Percentiles rank a stretch among this genome's conserved stretches.
phyloP scores from a whole-genome alignment of 75 land plant genomes.

The Cryptomeria japonica region DNA sequence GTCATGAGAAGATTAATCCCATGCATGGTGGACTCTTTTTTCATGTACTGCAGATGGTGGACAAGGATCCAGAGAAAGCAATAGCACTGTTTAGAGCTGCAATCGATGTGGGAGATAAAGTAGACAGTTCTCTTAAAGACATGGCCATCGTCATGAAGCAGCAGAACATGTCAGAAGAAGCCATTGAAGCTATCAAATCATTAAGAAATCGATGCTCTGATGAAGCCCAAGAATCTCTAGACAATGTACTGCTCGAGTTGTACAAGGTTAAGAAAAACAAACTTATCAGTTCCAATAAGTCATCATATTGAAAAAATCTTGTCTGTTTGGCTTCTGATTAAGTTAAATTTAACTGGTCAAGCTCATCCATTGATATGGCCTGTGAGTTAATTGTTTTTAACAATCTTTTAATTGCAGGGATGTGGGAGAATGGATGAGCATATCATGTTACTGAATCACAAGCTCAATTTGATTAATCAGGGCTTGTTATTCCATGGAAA shows the following conservation, averaged over 20 bases:
- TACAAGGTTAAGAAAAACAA: slow-evolving; percentile 2
- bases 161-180: slow-evolving; percentile 40
- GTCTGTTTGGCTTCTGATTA: neutral
- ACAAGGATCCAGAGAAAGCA: slow-evolving; percentile 46
- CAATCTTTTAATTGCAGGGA: neutral
- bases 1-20: neutral
- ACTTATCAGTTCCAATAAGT: neutral
- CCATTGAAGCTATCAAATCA: slow-evolving; percentile 47
- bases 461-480: neutral
- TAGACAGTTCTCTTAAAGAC: slow-evolving; percentile 51
- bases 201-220: slow-evolving; percentile 39
- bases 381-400: neutral
- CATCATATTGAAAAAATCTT: neutral
- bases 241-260: slow-evolving; percentile 6
- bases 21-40: neutral
- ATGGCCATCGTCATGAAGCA: slow-evolving; percentile 57
- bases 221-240: slow-evolving; percentile 21
- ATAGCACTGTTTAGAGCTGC: slow-evolving; percentile 57
- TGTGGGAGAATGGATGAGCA: slow-evolving; percentile 17
- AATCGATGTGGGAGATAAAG: slow-evolving; percentile 45
- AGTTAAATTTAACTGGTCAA: neutral
- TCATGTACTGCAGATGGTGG: slow-evolving; percentile 27
- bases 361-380: neutral
- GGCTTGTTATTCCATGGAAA: slow-evolving; percentile 13
- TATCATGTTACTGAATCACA: slow-evolving; percentile 7